A percentile compares a stretch with the other conserved stretches of the same genome.
phyloP scores from a whole-genome alignment of 495 filamentous ascomycete genomes.

The Lepraria neglecta region DNA sequence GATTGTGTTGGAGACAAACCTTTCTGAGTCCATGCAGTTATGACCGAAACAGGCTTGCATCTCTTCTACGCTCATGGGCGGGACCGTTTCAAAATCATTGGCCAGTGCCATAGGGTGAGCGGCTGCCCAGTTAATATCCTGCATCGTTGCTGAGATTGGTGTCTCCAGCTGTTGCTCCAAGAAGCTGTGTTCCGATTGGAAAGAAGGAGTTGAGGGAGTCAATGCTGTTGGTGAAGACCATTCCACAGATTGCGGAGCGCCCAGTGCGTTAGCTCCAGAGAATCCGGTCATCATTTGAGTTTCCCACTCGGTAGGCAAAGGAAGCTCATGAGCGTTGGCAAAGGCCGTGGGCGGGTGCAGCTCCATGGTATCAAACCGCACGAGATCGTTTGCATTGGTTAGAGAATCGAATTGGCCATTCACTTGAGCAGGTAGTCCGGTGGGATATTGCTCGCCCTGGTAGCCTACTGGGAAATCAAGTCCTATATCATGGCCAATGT shows the following conservation, averaged over 20 bases:
- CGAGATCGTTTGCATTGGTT: not conserved
- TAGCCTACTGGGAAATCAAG: constrained; percentile 10
- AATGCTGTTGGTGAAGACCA: constrained; percentile 21
- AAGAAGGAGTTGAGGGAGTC: constrained; percentile 22
- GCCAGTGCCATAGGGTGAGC: constrained; percentile 10
- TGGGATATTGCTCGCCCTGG: constrained; percentile 8
- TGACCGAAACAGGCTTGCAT: constrained; percentile 10
- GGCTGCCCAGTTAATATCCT: constrained; percentile 19
- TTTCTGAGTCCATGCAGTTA: constrained; percentile 15
- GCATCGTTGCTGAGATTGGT: constrained; percentile 21
- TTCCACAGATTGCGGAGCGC: constrained; percentile 15
- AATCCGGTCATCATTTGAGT: constrained; percentile 9
- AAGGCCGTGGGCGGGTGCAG: constrained; percentile 13
- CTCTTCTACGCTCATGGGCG: constrained; percentile 17
- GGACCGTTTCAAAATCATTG: constrained; percentile 11
- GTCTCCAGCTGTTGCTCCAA: constrained; percentile 18
- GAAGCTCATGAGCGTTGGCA: constrained; percentile 6
- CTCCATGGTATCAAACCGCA: constrained; percentile 1
- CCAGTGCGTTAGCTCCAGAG: constrained; percentile 7
- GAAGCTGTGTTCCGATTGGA: constrained; percentile 21
- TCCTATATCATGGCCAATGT: constrained; percentile 9
- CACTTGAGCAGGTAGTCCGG: constrained; percentile 1
- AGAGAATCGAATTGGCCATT: constrained; percentile 2
- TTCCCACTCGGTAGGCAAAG: constrained; percentile 14
- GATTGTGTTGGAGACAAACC: constrained; percentile 19